Conservation (phyloP, 2,329 filamentous ascomycete species). For the Trichophyton rubrum region DNA sequence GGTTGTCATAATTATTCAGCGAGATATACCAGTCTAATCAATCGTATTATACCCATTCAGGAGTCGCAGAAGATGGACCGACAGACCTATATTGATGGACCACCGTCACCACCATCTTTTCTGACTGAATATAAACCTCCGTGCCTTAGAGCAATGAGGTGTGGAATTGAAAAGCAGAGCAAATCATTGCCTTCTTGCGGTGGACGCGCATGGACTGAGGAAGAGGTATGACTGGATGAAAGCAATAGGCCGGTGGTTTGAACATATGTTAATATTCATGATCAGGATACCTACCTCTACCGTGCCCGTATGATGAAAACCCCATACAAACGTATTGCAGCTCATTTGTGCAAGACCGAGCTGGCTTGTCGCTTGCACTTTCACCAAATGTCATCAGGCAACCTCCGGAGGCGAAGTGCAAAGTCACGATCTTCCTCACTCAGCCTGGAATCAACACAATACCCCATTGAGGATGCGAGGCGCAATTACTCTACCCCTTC, state of each 20-base stretch:
- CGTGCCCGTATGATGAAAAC: conserved; percentile 77
- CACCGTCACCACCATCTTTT: not conserved
- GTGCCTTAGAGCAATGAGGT: conserved; percentile 26
- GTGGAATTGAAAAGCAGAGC: conserved; percentile 51
- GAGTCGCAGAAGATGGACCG: not conserved
- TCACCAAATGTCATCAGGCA: conserved; percentile 72
- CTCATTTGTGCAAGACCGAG: conserved; percentile 76
- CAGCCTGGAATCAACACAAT: conserved; percentile 29
- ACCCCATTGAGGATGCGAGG: conserved; percentile 6
- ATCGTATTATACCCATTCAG: not conserved
- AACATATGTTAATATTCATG: conserved; percentile 1
- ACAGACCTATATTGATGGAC: not conserved
- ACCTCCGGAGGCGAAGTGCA: conserved; percentile 65
- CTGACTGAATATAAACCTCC: not conserved
- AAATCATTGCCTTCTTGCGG: conserved; percentile 60
- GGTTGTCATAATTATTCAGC: not conserved
- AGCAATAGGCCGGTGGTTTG: not conserved
- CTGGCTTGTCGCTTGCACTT: conserved; percentile 77
- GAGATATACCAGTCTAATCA: not conserved
- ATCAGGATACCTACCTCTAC: conserved; percentile 67
- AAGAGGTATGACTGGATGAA: conserved; percentile 50
- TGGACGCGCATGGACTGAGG: conserved; percentile 72
- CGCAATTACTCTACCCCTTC: conserved; percentile 4
- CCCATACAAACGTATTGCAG: conserved; percentile 82
- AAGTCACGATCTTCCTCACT: conserved; percentile 54